phyloP scores from a whole-genome alignment of 2,329 filamentous ascomycete genomes.

The Fusarium keratoplasticum region DNA sequence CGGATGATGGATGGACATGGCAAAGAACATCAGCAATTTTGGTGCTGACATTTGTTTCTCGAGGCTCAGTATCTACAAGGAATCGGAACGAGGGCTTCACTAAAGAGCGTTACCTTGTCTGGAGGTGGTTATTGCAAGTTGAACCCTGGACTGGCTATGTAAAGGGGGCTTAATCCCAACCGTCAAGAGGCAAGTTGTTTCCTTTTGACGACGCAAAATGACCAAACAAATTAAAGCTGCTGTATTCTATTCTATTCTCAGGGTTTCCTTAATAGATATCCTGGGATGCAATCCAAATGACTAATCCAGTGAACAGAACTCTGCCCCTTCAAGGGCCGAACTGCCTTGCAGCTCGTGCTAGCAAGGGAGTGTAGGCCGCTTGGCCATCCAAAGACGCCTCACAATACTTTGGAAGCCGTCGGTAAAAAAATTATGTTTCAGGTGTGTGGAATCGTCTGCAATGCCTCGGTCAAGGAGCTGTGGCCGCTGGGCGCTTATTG shows the following conservation, averaged over 20 bases:
- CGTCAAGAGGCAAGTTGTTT: neutral
- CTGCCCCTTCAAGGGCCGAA: neutral
- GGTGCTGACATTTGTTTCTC: neutral
- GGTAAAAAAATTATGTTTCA: neutral
- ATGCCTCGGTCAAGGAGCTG: neutral
- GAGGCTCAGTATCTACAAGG: neutral
- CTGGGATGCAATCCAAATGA: neutral
- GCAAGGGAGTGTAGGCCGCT: neutral
- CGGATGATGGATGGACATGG: neutral
- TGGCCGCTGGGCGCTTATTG: neutral
- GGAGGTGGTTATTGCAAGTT: neutral
- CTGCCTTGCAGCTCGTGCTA: neutral
- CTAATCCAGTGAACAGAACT: neutral
- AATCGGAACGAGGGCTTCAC: neutral
- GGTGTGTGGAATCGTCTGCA: neutral
- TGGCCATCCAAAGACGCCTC: neutral
- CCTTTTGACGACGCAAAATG: neutral
- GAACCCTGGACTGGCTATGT: neutral
- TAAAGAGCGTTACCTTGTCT: neutral
- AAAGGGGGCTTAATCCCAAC: neutral
- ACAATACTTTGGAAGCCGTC: neutral
- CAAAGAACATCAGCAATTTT: neutral
- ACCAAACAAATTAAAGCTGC: neutral
- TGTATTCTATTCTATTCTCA: neutral
- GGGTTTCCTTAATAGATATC: neutral